Evolutionary conservation across 371 early-diverging fungal genomes (phyloP), one percentile per base, ranked within the genome.

Genomic region (Rhizoclosmatium hyalinum): DNA sequence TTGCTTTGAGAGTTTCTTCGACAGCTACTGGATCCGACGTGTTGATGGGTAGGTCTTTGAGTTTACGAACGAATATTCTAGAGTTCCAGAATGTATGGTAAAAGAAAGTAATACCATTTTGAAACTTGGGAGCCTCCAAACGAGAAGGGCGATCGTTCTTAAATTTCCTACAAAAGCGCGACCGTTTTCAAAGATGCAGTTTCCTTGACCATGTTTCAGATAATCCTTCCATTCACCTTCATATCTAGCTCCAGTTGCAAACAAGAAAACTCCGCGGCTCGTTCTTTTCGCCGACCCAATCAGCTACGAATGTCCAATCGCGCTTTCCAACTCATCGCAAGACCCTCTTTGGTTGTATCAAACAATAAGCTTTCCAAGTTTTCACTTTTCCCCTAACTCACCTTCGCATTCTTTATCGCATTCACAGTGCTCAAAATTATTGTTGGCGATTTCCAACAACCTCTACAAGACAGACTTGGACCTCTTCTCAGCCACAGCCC

Each of bases 211-310:
- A 55, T 84, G 79, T 82, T 88, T 88, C 75, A 78, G 71, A 76
- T 86, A 82, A 42, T 82, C 81, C 45, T 69, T 75, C 85, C 84
- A 88, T 10, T 86, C 80, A n/a, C 87, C 87, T 17, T 72, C 73
- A 67, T 87, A 88, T 12, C 57, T 5, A 3, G 84, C 82, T 2
- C 88, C 87, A 54, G 70, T 80, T 6, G 88, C 82, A 57, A 85
- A 88, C 41, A 76, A 72, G 66, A 88, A 83, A 0, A 72, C 71
- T 45, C 88, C 87, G 32, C 39, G 50, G 5, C 88, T 87, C 44
- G 77, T 41, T 4, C 84, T 80, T 80, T 39, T 85, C 85, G 42
- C 79, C 66, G 0, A 76, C 69, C 83, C 82, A 88, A 3, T 79
- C 70, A 69, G 83, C 86, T 58, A 79, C 79, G 72, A 85, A 87